Evolutionary conservation across 2,329 filamentous ascomycete species (phyloP).

Genomic region (Diaporthe amygdali): DNA sequence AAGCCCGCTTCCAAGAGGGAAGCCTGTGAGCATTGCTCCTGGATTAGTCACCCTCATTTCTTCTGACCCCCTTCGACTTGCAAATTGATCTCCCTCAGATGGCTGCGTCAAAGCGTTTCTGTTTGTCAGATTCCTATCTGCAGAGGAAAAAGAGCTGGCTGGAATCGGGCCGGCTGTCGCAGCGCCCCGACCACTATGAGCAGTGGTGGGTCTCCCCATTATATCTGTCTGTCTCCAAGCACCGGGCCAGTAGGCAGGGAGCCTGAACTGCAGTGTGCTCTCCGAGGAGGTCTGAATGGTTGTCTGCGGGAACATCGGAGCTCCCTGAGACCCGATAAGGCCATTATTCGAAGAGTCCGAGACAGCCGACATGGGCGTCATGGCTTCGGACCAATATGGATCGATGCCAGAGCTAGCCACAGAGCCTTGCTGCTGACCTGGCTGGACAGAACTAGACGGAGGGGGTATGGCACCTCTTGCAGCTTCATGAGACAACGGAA

Average conservation of each 20-base stretch:
- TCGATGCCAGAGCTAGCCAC: too few relatives aligned
- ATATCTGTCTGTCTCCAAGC: too few relatives aligned
- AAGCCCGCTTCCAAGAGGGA: neutral
- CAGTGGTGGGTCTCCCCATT: neutral
- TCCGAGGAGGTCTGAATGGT: neutral
- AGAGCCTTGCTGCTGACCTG: too few relatives aligned
- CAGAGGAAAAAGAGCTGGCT: neutral
- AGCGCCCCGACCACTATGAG: too few relatives aligned
- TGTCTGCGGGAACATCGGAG: neutral
- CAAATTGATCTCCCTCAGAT: neutral
- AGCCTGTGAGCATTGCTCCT: neutral
- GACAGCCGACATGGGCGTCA: neutral
- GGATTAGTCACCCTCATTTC: neutral
- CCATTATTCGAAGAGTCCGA: neutral
- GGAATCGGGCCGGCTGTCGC: too few relatives aligned
- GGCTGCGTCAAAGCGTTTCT: neutral
- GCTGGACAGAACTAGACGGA: neutral
- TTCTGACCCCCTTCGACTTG: too few relatives aligned
- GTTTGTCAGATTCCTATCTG: neutral
- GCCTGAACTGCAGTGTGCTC: neutral
- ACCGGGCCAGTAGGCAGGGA: neutral
- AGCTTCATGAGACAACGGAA: neutral
- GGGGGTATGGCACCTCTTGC: neutral
- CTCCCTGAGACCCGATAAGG: too few relatives aligned
- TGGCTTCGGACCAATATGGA: neutral